Base-by-base conservation (phyloP, 139 green algal genomes). In the Chlorella sp. region DNA sequence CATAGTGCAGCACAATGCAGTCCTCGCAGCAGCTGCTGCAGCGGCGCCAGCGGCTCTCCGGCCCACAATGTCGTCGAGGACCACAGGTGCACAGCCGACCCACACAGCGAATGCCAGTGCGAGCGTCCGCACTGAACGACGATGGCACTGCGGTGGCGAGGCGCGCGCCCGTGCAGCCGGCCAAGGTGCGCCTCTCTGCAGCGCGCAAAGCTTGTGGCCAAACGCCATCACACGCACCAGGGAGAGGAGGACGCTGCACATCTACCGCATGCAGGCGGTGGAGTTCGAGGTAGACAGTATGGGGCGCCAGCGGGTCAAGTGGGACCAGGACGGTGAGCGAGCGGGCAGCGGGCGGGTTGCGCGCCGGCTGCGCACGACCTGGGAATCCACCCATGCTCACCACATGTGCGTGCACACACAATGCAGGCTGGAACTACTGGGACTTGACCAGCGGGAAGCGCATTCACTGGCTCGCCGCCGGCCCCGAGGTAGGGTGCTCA, bases 371-470 rank as follows among this genome's bases (percentile, higher is more conserved):
- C 17, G 42, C 42, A 24, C 10, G 10, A 55, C 42, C 42, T 10
- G 42, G 10, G 10, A 55, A 10, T 10, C 42, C 10, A 55, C 42
- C 10, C 42, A 55, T 55, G 10, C 10, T 55, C 42, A 55, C 42
- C 17, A 24, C 17, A 24, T 17, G 42, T 17, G 42, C 17, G 10
- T 55, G 10, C 10, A 55, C 42, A 17, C 42, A 10, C 55, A 27
- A 31, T 64, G 55, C 55, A 64, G 55, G 55, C 55, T 64, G 55
- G 55, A 64, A 64, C 55, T 64, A 10, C 22, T 64, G 55, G 55
- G 27, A 4, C 55, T 64, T 10, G 55, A n/a, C n/a, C n/a, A 4
- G 24, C 20, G 55, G 55, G 20, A 10, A 64, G 14, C 55, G 55
- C 22, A 20, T 64, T 10, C 55, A 64, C 55, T 64, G 55, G 55